Evolutionary conservation across 805 yeast species (phyloP).

Genomic region (Pichia gijzeniarum): DNA sequence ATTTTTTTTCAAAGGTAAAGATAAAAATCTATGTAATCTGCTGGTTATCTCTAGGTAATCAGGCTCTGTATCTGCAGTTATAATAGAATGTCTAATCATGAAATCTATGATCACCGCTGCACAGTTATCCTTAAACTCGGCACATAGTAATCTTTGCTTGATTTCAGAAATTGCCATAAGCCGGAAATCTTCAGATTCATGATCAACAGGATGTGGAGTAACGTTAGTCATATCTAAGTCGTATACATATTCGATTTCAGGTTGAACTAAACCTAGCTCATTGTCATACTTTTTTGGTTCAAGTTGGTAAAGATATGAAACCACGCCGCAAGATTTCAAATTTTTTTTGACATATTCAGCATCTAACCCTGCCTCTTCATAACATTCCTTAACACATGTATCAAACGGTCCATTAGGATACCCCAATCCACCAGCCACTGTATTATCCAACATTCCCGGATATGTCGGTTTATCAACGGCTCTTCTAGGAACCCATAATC

Average conservation of each 20-base stretch:
- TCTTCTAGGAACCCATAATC: constrained; percentile 82
- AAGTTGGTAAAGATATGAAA: constrained; percentile 55
- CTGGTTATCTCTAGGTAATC: constrained; percentile 53
- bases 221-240: constrained; percentile 54
- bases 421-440: constrained; percentile 93
- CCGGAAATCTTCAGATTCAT: constrained; percentile 69
- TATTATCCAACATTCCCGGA: constrained; percentile 88
- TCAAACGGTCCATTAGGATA: constrained; percentile 69
- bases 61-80: constrained; percentile 61
- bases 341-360: constrained; percentile 42
- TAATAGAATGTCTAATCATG: constrained; percentile 72
- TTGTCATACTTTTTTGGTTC: constrained; percentile 26
- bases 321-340: constrained; percentile 51
- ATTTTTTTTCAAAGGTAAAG: constrained; percentile 47
- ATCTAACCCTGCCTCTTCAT: constrained; percentile 83
- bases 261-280: constrained; percentile 65
- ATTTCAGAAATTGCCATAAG: constrained; percentile 59
- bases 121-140: constrained; percentile 87
- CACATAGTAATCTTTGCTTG: constrained; percentile 37
- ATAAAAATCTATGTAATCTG: constrained; percentile 62
- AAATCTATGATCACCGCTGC: constrained; percentile 77
- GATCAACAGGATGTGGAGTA: constrained; percentile 56
- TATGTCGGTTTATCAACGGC: constrained; percentile 74
- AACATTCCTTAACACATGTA: constrained; percentile 78
- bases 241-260: constrained; percentile 79